phyloP scores from a whole-genome alignment of 805 yeast species.

The Pichia sporocuriosa region DNA sequence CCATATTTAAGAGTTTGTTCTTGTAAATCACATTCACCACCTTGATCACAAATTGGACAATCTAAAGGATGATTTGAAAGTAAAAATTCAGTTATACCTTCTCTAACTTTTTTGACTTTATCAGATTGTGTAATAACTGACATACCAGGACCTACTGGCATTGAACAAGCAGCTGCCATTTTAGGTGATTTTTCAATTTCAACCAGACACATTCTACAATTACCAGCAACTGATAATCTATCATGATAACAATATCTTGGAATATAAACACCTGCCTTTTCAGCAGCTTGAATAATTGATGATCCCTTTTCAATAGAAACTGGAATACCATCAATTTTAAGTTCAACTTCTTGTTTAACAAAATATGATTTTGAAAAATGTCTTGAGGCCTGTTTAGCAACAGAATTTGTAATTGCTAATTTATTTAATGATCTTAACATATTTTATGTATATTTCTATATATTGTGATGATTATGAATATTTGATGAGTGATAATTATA shows the following conservation, averaged over 20 bases:
- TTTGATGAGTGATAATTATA: constrained; percentile 5
- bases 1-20: constrained; percentile 83
- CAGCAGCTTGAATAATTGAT: constrained; percentile 86
- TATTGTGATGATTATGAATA: too few species aligned
- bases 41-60: constrained; percentile 91
- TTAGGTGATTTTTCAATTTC: constrained; percentile 87
- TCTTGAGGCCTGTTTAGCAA: constrained; percentile 12
- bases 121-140: constrained; percentile 75
- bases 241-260: constrained; percentile 92
- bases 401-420: constrained; percentile 8
- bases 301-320: constrained; percentile 82
- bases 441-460: background rate
- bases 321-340: constrained; percentile 61
- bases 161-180: constrained; percentile 84
- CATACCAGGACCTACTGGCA: constrained; percentile 89
- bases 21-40: constrained; percentile 91
- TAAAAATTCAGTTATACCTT: constrained; percentile 85
- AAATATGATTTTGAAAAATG: constrained; percentile 7
- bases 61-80: constrained; percentile 86
- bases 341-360: constrained; percentile 23
- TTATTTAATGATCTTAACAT: constrained; percentile 17
- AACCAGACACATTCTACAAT: constrained; percentile 89
- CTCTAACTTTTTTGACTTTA: constrained; percentile 75
- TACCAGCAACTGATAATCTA: constrained; percentile 84
- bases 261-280: constrained; percentile 79